A percentile compares a stretch with the other conserved stretches of the same genome.
phyloP scores from a whole-genome alignment of 73 alveolate species.

The Paramecium biaurelia region DNA sequence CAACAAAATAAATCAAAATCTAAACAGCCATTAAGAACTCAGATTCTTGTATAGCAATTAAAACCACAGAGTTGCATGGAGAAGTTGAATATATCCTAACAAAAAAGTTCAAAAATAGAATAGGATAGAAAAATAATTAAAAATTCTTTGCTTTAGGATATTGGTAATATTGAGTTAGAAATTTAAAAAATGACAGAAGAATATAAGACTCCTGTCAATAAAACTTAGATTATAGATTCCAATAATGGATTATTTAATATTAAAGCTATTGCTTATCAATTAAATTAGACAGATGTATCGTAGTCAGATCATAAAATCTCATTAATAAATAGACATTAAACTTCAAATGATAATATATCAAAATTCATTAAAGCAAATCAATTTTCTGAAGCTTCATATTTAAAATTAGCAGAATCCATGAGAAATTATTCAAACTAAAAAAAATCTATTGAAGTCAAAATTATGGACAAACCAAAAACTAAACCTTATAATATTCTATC shows the following conservation, averaged over 20 bases:
- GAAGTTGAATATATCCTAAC: background rate
- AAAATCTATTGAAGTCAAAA: background rate
- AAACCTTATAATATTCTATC: background rate
- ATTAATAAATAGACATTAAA: background rate
- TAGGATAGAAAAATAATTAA: background rate
- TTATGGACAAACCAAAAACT: background rate
- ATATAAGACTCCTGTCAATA: background rate
- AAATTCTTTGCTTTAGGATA: background rate
- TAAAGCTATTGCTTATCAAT: background rate
- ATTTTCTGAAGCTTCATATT: background rate
- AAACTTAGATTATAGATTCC: background rate
- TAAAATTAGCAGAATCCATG: conserved; percentile 7
- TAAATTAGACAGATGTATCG: background rate
- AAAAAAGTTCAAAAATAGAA: background rate
- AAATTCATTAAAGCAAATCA: background rate
- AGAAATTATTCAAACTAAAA: background rate
- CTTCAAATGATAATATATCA: background rate
- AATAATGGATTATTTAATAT: background rate
- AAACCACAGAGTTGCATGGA: background rate
- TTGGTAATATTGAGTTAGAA: background rate
- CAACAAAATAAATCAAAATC: background rate
- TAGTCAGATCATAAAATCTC: background rate
- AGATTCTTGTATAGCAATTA: background rate
- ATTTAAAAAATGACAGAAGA: background rate
- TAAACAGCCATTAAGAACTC: background rate